These are phyloP conservation scores for Vitis rupestris DNA, from an alignment of 164 flowering plant genomes.

Conservation along the genomic window DNA sequence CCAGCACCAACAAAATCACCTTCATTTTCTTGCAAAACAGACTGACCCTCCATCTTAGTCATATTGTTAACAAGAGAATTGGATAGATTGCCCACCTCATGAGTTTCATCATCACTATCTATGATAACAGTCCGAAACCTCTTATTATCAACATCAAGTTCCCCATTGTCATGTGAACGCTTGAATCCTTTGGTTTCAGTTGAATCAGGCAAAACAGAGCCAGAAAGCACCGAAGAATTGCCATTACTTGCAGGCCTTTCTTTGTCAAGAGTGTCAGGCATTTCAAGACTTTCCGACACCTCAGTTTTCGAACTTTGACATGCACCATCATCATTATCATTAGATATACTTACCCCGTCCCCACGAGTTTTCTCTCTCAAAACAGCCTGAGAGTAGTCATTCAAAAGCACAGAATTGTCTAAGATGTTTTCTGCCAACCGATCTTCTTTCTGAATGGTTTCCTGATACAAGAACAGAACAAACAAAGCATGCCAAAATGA, in stretches of 20 bases:
- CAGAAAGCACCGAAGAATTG: constrained; percentile 25
- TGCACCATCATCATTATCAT: constrained; percentile 16
- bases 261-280: constrained; percentile 16
- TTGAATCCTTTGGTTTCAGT: constrained; percentile 43
- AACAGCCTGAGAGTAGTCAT: constrained; percentile 16
- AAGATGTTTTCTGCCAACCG: constrained; percentile 16
- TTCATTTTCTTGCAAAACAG: constrained; percentile 26
- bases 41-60: constrained; percentile 20
- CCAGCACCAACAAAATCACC: constrained; percentile 16
- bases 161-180: constrained; percentile 45
- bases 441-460: constrained; percentile 23
- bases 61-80: constrained; percentile 14
- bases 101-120: constrained; percentile 59
- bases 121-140: constrained; percentile 36
- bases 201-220: constrained; percentile 23
- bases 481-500: neutral
- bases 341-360: constrained; percentile 10
- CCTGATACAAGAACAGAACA: constrained; percentile 27
- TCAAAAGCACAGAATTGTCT: constrained; percentile 14
- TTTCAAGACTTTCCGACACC: constrained; percentile 20
- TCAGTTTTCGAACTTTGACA: constrained; percentile 19
- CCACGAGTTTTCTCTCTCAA: constrained; percentile 12
- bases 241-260: constrained; percentile 25
- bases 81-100: constrained; percentile 23
- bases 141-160: constrained; percentile 36